phyloP scores from a whole-genome alignment of 371 early-diverging fungal genomes.

The Mortierella sp. region DNA sequence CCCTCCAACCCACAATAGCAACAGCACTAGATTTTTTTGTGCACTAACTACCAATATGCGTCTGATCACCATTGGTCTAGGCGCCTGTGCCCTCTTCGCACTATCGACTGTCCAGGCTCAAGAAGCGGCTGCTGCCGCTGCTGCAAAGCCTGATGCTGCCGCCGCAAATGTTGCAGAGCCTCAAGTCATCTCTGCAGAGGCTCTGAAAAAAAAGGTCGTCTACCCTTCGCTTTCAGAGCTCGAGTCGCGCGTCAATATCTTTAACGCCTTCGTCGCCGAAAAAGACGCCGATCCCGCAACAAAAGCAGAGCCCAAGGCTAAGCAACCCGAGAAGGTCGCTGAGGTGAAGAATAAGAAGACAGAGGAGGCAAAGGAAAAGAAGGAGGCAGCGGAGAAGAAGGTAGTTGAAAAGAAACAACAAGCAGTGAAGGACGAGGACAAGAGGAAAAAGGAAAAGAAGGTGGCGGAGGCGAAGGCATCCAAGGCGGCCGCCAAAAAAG shows the following conservation, averaged over 20 bases:
- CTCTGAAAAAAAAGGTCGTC: conserved; percentile 23
- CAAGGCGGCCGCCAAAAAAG: neutral
- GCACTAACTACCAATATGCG: conserved; percentile 23
- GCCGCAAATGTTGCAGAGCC: neutral
- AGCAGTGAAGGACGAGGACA: neutral
- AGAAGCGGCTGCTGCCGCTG: neutral
- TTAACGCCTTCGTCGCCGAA: conserved; percentile 18
- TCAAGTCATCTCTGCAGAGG: conserved; percentile 17
- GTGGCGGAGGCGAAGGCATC: neutral
- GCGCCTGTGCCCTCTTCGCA: conserved; percentile 30
- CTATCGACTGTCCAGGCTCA: conserved; percentile 36
- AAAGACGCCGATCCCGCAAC: no score
- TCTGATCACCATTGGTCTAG: conserved; percentile 29
- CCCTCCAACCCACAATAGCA: no score
- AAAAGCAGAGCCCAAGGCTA: no score
- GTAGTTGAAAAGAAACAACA: neutral
- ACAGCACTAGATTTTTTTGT: no score
- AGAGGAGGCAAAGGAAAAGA: neutral
- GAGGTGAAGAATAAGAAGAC: neutral
- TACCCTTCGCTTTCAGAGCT: conserved; percentile 35
- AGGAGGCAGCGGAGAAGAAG: neutral
- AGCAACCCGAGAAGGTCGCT: neutral
- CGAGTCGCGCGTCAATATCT: conserved; percentile 24
- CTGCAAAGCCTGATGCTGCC: neutral
- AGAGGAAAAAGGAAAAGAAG: conserved; percentile 9